Conservation (phyloP, 2,329 filamentous ascomycete species). For the Colletotrichum tanaceti region DNA sequence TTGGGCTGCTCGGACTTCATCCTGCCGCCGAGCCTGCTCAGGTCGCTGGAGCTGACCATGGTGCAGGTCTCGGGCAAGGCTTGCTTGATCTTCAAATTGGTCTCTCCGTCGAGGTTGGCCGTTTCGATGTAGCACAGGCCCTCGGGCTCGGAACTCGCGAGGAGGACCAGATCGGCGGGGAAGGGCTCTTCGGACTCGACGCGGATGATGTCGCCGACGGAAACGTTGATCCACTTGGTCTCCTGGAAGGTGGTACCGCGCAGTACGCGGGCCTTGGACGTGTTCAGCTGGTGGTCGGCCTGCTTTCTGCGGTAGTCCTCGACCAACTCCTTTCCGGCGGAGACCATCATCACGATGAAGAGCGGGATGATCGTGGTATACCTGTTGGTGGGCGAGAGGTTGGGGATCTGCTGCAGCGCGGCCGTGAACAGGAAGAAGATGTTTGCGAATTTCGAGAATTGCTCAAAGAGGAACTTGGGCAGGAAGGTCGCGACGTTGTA, state of each 20-base stretch:
- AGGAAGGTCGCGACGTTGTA: conserved; percentile 95
- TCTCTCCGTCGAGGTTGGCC: conserved; percentile 96
- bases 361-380: conserved; percentile 98
- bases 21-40: conserved; percentile 86
- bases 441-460: conserved; percentile 99
- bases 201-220: conserved; percentile 90
- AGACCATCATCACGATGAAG: conserved; percentile 89
- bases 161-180: conserved; percentile 89
- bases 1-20: conserved; percentile 97
- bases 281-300: conserved; percentile 88
- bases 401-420: conserved; percentile 91
- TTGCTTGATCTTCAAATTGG: conserved; percentile 99
- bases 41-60: conserved; percentile 86
- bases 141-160: conserved; percentile 96
- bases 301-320: conserved; percentile 92
- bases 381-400: conserved; percentile 91
- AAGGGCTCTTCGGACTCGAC: conserved; percentile 97
- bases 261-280: conserved; percentile 84
- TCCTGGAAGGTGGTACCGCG: conserved; percentile 87
- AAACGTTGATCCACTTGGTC: conserved; percentile 92
- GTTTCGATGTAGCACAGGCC: conserved; percentile 99
- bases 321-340: conserved; percentile 91
- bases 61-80: conserved; percentile 90
- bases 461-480: conserved; percentile 96
- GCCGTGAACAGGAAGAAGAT: conserved; percentile 99